These are phyloP conservation scores for Microstegium vimineum DNA, from an alignment of 176 grass and related monocot species.

Conservation along the genomic window DNA sequence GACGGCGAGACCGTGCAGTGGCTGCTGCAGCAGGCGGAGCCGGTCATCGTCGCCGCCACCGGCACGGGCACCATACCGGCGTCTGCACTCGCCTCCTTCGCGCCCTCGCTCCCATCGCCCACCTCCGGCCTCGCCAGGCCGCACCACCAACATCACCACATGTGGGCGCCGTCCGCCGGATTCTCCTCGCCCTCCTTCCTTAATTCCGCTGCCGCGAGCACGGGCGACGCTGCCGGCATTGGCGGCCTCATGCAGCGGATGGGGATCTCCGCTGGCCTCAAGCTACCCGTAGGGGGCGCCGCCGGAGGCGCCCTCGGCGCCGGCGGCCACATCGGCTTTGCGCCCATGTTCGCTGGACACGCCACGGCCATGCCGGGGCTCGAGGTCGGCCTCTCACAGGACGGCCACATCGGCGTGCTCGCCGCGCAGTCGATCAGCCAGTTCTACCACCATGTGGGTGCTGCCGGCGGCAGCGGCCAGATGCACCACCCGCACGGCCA, in stretches of 20 bases:
- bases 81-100: slow-evolving; percentile 55
- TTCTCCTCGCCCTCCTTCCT: slow-evolving; percentile 46
- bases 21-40: slow-evolving; percentile 82
- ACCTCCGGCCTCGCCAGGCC: slow-evolving; percentile 36
- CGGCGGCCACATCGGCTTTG: slow-evolving; percentile 53
- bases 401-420: no score
- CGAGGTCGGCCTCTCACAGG: slow-evolving; percentile 69
- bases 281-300: slow-evolving; percentile 23
- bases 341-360: slow-evolving; percentile 61
- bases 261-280: slow-evolving; percentile 42
- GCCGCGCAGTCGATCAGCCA: no score
- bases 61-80: slow-evolving; percentile 69
- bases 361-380: slow-evolving; percentile 56
- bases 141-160: slow-evolving; percentile 46
- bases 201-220: slow-evolving; percentile 33
- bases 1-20: slow-evolving; percentile 92
- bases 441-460: no score
- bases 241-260: slow-evolving; percentile 59
- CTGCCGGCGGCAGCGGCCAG: no score
- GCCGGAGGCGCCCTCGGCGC: slow-evolving; percentile 24
- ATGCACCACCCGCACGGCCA: no score
- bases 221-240: slow-evolving; percentile 10
- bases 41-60: slow-evolving; percentile 74
- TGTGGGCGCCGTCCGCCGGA: slow-evolving; percentile 47
- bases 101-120: slow-evolving; percentile 43